Conservation (phyloP, 1,139 yeast species). For the Eremothecium gossypii region DNA sequence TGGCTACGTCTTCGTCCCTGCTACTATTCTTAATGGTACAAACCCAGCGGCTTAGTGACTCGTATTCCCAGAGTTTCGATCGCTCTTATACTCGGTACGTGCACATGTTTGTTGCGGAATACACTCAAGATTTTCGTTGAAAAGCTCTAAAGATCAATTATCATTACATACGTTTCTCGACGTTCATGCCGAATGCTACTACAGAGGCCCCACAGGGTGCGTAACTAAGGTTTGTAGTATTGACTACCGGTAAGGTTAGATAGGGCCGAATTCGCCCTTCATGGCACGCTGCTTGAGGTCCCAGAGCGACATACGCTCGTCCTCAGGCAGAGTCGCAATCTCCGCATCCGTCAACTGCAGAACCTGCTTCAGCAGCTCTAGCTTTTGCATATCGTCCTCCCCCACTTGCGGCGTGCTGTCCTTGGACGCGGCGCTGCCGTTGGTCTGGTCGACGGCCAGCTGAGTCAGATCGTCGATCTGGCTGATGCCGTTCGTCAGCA, state of each 20-base stretch:
- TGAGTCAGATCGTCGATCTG: constrained; percentile 29
- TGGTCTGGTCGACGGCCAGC: constrained; percentile 17
- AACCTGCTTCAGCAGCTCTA: constrained; percentile 45
- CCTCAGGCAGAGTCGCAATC: constrained; percentile 48
- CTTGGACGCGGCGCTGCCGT: constrained; percentile 11
- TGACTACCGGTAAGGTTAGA: constrained; percentile 7
- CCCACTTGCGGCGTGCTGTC: constrained; percentile 9
- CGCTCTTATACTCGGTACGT: too few species aligned
- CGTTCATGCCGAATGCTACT: too few species aligned
- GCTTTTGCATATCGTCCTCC: constrained; percentile 41
- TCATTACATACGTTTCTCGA: too few species aligned
- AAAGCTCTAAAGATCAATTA: too few species aligned
- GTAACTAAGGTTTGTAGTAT: too few species aligned
- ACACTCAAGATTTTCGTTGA: too few species aligned
- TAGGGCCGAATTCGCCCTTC: constrained; percentile 28
- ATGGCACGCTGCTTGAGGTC: constrained; percentile 30
- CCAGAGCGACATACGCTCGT: constrained; percentile 37
- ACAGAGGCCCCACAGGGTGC: too few species aligned
- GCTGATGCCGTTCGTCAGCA: constrained; percentile 39
- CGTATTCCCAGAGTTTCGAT: too few species aligned
- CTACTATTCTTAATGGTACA: too few species aligned
- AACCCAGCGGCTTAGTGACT: too few species aligned
- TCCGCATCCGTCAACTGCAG: constrained; percentile 57
- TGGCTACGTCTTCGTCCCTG: too few species aligned
- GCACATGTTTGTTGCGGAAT: too few species aligned